Base-by-base conservation (phyloP, 805 yeast genomes). In the Metschnikowia noctiluminum region DNA sequence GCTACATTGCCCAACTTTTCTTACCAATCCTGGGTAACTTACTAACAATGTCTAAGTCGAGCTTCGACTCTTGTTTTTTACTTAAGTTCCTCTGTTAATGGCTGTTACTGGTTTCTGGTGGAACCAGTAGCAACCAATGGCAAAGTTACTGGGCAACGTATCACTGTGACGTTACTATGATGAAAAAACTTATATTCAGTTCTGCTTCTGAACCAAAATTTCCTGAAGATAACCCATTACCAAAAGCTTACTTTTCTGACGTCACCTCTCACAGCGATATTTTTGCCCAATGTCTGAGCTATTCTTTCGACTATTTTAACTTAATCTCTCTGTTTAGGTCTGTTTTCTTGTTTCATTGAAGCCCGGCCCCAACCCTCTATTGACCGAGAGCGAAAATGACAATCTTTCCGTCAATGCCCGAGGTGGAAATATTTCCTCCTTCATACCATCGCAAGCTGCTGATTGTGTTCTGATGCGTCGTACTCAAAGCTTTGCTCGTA, bases 381-480 rank as follows among this genome's bases (percentile, higher is more conserved):
- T 45, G 41, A 34, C 27, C n/a, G 27, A 62, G 47, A 26, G 53
- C 42, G 65, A 88, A 92, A 43, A 92, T 75, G 38, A 91, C 98
- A 45, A 92, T 80, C 64, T 86, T 87, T 46, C 99, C 98, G 64
- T 94, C 99, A 50, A 87, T 81, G 49, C 97, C 97, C 50, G 89
- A 82, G 40, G 83, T 71, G 34, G 87, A 80, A 27, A 76, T 76
- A 36, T 81, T 81, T 28, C 69, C 67, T 7, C 72, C 57, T 34
- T 69, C 71, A 49, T 70, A 78, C 47, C 71, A 70, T 57, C 82
- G 77, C 47, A 92, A 66, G 43, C 81, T 78, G 46, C 86, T 80
- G 63, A 94, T 85, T 34, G 97, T 84, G 70, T 92, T 94, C 70
- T 91, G 97, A 71, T 94, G 98, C 50, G 88, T 80, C 13, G 96